Base-by-base conservation (phyloP, 192 early-diverging fungal species). In the Haplosporangium gracile region DNA sequence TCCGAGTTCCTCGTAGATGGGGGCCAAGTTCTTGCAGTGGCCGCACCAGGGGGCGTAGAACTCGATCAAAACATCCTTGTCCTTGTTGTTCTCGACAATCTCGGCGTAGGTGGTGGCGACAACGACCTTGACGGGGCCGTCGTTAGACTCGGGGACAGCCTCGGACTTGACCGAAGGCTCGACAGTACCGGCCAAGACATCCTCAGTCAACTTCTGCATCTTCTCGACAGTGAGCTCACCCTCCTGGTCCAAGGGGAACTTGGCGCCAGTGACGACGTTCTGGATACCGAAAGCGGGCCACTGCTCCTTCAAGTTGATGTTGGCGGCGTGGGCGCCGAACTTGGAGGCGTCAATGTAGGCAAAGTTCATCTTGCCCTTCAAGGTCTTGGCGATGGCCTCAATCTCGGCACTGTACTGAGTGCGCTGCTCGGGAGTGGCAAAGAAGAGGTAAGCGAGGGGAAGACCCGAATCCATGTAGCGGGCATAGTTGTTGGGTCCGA, bases 261-360 rank as follows among this genome's bases (percentile, higher is more conserved):
- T 98, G 80, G 91, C 83, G 75, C 94, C 91, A 81, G 88, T 92
- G 65, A 89, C 88, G 72, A 95, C 91, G 81, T 94, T 91, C 91
- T 97, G 96, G 88, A 99, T 93, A 78, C 93, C 97, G 82, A 99
- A 94, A 29, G 97, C 97, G 70, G 98, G 98, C 96, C 96, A 99
- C 77, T 90, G 81, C 85, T 97, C 94, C 93, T 97, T 96, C 68
- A 99, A 89, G 91, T 95, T 96, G 69, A 99, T 91, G 89, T 96
- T 96, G 72, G 94, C 91, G 68, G 96, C 98, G 89, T 98, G 97
- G 49, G 89, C 92, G 70, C 94, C 94, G 89, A 93, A 99, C 88
- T 97, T 95, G 89, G 40, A 83, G 57, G 95, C 97, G 77, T 99
- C 96, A 72, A 98, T 96, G 89, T 96, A 95, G 82, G 97, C 97